Evolutionary conservation across 768 basidiomycete genomes (phyloP), one percentile per base, ranked within the genome.

Genomic region (Russula ochroleuca): DNA sequence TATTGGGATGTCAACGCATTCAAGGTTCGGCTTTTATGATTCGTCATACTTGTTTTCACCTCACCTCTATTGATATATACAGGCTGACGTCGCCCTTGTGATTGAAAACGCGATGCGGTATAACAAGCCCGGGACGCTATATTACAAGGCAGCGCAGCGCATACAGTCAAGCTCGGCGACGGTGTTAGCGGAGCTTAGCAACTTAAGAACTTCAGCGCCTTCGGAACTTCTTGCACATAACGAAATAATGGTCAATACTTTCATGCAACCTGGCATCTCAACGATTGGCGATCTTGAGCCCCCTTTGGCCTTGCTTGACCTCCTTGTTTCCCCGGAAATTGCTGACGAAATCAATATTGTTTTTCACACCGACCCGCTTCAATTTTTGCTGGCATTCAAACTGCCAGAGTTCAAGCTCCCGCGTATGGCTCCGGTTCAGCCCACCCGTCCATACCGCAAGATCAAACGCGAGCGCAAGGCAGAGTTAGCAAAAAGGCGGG

Each of bases 71-170:
- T 19, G 11, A 40, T 40, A n/a, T 64, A 66, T 40, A 5, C 59
- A 94, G 92, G 78, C 82, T 56, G 96, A 99, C 71, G 77, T 94
- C n/a, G 75, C 83, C 38, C 83, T 98, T 17, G 92, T 98, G 17
- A 74, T 92, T 31, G 78, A 85, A 61, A 99, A 98, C 69, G 95
- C 95, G 2, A 81, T 91, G 49, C 73, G 83, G 8, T 99, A 98
- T 74, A 98, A 99, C 73, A 83, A 85, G 66, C 75, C 83, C 0
- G 87, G 85, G n/a, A 85, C 88, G 0, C 67, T 80, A 0, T 86
- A 86, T 71, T 83, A 91, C 76, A 87, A 84, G 69, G 75, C 81
- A 6, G 94, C 96, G 0, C 73, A 79, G 17, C 77, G 83, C 45
- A 84, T 97, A 64, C 81, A 83, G 70, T 75, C 72, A 2, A 72